phyloP scores from a whole-genome alignment of 352 stramenopile genomes.

The Phytophthora citricola region DNA sequence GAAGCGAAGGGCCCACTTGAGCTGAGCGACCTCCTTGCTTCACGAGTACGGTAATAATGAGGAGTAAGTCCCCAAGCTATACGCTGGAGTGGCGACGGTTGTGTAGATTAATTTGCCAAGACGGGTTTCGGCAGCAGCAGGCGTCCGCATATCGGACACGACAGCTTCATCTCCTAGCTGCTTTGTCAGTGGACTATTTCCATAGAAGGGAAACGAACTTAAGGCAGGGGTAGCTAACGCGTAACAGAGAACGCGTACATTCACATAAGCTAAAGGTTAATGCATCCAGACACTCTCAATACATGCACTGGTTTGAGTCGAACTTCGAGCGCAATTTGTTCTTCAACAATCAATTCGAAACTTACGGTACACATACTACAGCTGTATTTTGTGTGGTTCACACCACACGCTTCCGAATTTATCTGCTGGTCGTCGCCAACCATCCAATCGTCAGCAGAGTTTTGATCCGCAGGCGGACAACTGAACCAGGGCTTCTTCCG shows the following conservation, averaged over 20 bases:
- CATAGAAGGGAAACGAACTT: slow-evolving; percentile 9
- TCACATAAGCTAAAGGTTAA: slow-evolving; percentile 33
- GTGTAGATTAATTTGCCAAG: slow-evolving; percentile 36
- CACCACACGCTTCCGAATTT: not conserved
- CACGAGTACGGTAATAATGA: slow-evolving; percentile 29
- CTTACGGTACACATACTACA: slow-evolving; percentile 3
- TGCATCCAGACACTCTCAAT: slow-evolving; percentile 29
- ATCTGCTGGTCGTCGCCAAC: slow-evolving; percentile 23
- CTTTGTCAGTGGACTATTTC: slow-evolving; percentile 20
- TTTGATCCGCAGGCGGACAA: slow-evolving; percentile 15
- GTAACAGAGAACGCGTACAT: slow-evolving; percentile 33
- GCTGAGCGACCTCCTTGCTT: slow-evolving; percentile 54
- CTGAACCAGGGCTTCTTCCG: slow-evolving; percentile 15
- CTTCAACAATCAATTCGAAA: slow-evolving; percentile 10
- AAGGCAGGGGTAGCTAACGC: slow-evolving; percentile 27
- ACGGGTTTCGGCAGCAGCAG: slow-evolving; percentile 1
- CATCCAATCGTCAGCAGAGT: slow-evolving; percentile 31
- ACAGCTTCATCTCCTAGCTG: slow-evolving; percentile 1
- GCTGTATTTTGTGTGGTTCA: slow-evolving; percentile 12
- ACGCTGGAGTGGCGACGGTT: slow-evolving; percentile 17
- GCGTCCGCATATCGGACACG: not conserved
- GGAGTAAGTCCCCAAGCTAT: not conserved
- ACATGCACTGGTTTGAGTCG: not conserved
- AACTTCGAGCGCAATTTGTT: not conserved
- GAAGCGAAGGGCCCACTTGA: slow-evolving; percentile 49